Evolutionary conservation across 1,139 yeast species (phyloP), one percentile per base, ranked within the genome.

Genomic region (Geotrichum restrictum): DNA sequence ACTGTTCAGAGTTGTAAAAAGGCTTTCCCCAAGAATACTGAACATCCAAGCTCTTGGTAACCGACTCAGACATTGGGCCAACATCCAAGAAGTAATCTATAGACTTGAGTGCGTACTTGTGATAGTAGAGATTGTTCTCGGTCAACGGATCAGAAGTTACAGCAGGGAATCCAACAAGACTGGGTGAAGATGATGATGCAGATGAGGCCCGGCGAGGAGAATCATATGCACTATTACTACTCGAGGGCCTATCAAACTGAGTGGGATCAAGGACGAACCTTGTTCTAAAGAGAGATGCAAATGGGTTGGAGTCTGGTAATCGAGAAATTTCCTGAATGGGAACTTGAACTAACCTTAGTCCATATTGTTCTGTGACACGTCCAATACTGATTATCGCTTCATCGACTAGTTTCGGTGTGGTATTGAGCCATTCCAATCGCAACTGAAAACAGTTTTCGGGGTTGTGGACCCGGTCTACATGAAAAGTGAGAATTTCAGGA

Each of bases 391-490:
- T 83, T 31, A 94, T 78, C n/a, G 88, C 75, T 61, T 93, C 97
- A 60, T 94, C 98, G 54, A 94, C 83, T 48, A 93, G 77, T 63
- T 85, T 86, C 0, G 95, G 86, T 0, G 98, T 88, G 0, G 96
- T 83, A 56, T 87, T 88, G 37, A 93, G 72, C 98, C 99, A 94
- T 67, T 93, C 97, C 29, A 93, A 70, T 51, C 96, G 75, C 36
- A 94, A 77, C 63, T 91, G 98, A 71, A 83, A 94, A 64, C 98
- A 91, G 64, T 91, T 95, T 57, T 88, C 95, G 0, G 98, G 97
- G 64, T 91, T 93, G 65, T 89, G 98, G 2, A 89, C 93, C 52
- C 83, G 77, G 66, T 94, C 98, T 63, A 88, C 87, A 68, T 93
- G 98, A 2, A 93, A 89, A 2, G 83, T 82, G 38, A 91, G 74